Evolutionary conservation across 1,139 yeast genomes (phyloP), one percentile per base, ranked within the genome.

Genomic region (Protomyces inundatus): DNA sequence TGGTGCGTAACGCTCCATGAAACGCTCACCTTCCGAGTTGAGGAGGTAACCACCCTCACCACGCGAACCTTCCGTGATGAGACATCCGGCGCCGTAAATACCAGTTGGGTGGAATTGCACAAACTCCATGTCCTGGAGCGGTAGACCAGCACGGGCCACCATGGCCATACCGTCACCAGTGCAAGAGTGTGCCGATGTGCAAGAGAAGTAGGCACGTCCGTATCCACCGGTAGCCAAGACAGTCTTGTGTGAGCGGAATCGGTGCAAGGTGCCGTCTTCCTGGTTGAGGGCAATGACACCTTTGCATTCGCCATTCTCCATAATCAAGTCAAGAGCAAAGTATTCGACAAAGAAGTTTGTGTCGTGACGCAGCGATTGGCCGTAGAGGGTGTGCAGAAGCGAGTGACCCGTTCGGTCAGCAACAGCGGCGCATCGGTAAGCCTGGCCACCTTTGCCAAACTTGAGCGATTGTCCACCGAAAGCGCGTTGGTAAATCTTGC

Each of bases 341-440:
- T 86, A 93, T 81, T 93, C 98, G 77, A 93, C 91, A 81, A 93
- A 93, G 80, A 91, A 93, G 77, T 93, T 97, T 71, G 98, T 90
- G 81, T 93, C 95, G 79, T 90, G 96, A 79, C 96, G 85, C 74
- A 93, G 83, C 46, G 97, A 89, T 80, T 93, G 98, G 71, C 98
- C 98, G 77, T 93, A 93, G 70, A 93, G 82, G 54, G 98, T 88
- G 79, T 93, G 98, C 78, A 93, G 84, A 75, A 93, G 81, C 52
- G 98, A 97, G 76, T 93, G 98, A 64, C 98, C 98, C 64, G 98
- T 93, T 83, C 98, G 86, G 80, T 93, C 98, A 64, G 98, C 98
- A 64, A 93, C 98, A 55, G 98, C 98, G 81, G 98, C 93, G 66
- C 98, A 91, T 81, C 98, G 86, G 82, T 93, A 93, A 66, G 98